Conservation (phyloP, 2,329 filamentous ascomycete genomes). For the Diaporthe velutina region DNA sequence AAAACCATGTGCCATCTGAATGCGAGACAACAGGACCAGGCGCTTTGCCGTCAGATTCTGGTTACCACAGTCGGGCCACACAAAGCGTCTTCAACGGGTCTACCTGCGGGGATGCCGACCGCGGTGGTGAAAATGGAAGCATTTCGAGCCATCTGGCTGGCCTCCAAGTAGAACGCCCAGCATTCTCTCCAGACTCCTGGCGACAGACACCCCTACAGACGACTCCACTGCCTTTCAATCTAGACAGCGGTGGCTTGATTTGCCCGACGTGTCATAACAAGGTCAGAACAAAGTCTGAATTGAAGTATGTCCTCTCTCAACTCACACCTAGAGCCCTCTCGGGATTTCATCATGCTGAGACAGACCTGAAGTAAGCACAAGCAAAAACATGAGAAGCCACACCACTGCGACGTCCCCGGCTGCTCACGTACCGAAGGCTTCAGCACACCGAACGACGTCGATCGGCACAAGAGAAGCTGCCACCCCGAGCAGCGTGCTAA, state of each 20-base stretch:
- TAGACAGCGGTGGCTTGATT: slow-evolving; percentile 39
- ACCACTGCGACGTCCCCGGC: slow-evolving; percentile 67
- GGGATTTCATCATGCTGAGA: neutral
- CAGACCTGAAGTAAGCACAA: slow-evolving; percentile 76
- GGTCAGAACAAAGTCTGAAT: slow-evolving; percentile 66
- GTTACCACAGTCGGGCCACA: slow-evolving; percentile 58
- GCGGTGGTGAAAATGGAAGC: slow-evolving; percentile 54
- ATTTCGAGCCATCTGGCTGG: slow-evolving; percentile 52
- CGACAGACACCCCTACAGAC: slow-evolving; percentile 18
- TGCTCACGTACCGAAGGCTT: slow-evolving; percentile 78
- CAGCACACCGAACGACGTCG: slow-evolving; percentile 83
- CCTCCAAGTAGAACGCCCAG: slow-evolving; percentile 42
- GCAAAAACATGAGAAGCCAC: slow-evolving; percentile 77
- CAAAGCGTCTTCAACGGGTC: slow-evolving; percentile 60
- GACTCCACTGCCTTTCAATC: neutral
- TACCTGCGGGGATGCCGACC: slow-evolving; percentile 57
- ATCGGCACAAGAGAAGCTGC: slow-evolving; percentile 81
- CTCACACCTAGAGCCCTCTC: neutral
- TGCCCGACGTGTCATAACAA: slow-evolving; percentile 56
- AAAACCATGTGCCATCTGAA: slow-evolving; percentile 36
- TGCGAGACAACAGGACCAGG: slow-evolving; percentile 47
- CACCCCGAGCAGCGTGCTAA: slow-evolving; percentile 66
- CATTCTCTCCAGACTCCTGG: slow-evolving; percentile 26
- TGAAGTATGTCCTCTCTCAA: slow-evolving; percentile 59
- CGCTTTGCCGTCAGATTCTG: slow-evolving; percentile 57